Conservation (phyloP, 331 rosid species). For the Cydonia oblonga region DNA sequence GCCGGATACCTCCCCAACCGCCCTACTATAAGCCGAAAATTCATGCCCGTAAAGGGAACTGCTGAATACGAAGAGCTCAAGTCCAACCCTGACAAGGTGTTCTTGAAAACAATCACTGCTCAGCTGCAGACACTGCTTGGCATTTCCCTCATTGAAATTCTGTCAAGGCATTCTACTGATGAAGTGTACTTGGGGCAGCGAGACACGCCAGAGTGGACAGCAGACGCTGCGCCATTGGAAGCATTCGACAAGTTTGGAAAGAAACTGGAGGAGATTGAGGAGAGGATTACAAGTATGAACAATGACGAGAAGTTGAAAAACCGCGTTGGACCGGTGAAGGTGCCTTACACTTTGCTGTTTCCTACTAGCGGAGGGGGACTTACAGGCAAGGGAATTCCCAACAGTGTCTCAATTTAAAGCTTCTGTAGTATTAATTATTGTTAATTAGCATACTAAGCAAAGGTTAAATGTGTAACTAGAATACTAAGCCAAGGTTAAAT, state of each 20-base stretch:
- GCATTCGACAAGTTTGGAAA: conserved; percentile 53
- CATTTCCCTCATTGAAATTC: conserved; percentile 56
- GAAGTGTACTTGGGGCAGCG: conserved; percentile 81
- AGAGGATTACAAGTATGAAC: conserved; percentile 31
- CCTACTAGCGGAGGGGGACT: conserved; percentile 51
- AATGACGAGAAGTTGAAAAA: conserved; percentile 37
- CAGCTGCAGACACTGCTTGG: conserved; percentile 60
- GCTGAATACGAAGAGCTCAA: conserved; percentile 53
- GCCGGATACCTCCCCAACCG: conserved; percentile 70
- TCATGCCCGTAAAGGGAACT: conserved; percentile 62
- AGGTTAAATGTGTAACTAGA: too few relatives aligned
- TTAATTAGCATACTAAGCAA: too few relatives aligned
- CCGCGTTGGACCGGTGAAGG: conserved; percentile 46
- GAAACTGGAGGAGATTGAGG: conserved; percentile 42
- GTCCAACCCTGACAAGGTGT: conserved; percentile 45
- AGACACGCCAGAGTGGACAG: conserved; percentile 53
- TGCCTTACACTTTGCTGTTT: conserved; percentile 63
- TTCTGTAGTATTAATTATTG: not conserved
- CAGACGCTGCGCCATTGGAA: conserved; percentile 33
- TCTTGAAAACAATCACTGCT: conserved; percentile 59
- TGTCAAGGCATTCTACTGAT: conserved; percentile 78
- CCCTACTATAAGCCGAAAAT: conserved; percentile 53
- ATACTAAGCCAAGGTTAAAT: too few relatives aligned
- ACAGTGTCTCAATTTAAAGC: conserved; percentile 60
- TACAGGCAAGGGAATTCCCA: conserved; percentile 71